Evolutionary conservation across 352 stramenopile species (phyloP), one percentile per base, ranked within the genome.

Genomic region (Salisapilia sapeloensis): DNA sequence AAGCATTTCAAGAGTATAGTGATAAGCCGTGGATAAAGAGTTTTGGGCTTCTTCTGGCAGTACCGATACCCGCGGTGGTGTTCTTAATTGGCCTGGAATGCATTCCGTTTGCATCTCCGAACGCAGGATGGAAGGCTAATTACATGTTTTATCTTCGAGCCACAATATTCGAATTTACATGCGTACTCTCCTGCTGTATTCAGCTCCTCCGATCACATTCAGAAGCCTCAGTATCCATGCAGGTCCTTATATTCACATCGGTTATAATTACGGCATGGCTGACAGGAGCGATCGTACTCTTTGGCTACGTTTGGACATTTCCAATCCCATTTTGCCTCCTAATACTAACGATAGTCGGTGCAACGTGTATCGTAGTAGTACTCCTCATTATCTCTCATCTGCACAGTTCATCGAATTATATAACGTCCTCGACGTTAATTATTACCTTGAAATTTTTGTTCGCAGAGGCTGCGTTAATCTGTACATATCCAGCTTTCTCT

Each of bases 321-420:
- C 48, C 45, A 11, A 29, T 56, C n/a, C 53, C 53, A 0, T 62
- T 60, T 19, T 42, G 33, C 2, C 25, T 48, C 10, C 29, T 53
- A 1, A 13, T 56, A 5, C 33, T 44, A 24, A 24, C 41, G 9
- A 29, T 44, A 6, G 41, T n/a, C n/a, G n/a, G n/a, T n/a, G n/a
- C n/a, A n/a, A n/a, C 45, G 0, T 47, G 42, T 28, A 26, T 38
- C 5, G 35, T 22, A 0, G 16, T 57, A 17, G 49, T 57, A n/a
- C 27, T 46, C 19, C 24, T 22, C 5, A n/a, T 40, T 7, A 30
- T 59, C 10, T 4, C 49, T 2, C 1, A 53, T 1, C 45, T 32
- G 8, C 44, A 54, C 9, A 32, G 29, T 7, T 15, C 45, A 7
- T 33, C 6, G n/a, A 42, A 6, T 29, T 45, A 8, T 37, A 31